Evolutionary conservation across 257 asterid genomes (phyloP), one percentile per base, ranked within the genome.

Genomic region (Gynochthodes officinalis): DNA sequence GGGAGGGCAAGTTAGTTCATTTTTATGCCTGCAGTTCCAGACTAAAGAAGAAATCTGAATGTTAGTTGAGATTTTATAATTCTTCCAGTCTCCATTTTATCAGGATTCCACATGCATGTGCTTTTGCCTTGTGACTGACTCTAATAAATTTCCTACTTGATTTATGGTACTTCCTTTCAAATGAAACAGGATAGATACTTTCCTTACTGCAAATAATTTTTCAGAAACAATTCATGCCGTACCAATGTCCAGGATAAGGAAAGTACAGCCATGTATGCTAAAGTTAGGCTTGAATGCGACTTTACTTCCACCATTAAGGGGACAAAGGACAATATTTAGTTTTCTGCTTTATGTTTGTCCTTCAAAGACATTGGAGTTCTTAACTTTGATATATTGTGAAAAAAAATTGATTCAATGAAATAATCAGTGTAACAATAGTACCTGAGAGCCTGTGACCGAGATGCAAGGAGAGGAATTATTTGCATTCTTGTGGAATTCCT

Each of bases 401-500:
- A 43, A 19, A 42, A 0, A 43, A 8, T 43, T 2, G 16, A 3
- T 11, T 52, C 37, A 43, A 15, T 4, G n/a, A 40, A 30, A 7
- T 39, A 19, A 18, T 55, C 49, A 0, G 37, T 50, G 2, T 8
- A 71, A 62, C 48, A 59, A 14, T 16, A 27, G 28, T 82, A 92
- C 97, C 96, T 89, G 75, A 90, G 95, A n/a, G 97, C 97, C 76
- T 90, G 96, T 28, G 98, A 82, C 39, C 97, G 89, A 42, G 97
- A 93, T 18, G 98, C 97, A 44, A 89, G 89, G 27, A 93, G 89
- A 64, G 98, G 98, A 72, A 93, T 63, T 2, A 81, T 93, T 84
- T 90, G 97, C 90, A 93, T 83, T 80, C 90, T 85, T 28, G 96
- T 90, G 6, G 93, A 87, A 80, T 87, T 89, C 83, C 97, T 85